Percentiles rank a stretch among this genome's conserved stretches.
Evolutionary conservation across 2,329 filamentous ascomycete genomes (phyloP).

Genomic region (Cladosporium sp.): DNA sequence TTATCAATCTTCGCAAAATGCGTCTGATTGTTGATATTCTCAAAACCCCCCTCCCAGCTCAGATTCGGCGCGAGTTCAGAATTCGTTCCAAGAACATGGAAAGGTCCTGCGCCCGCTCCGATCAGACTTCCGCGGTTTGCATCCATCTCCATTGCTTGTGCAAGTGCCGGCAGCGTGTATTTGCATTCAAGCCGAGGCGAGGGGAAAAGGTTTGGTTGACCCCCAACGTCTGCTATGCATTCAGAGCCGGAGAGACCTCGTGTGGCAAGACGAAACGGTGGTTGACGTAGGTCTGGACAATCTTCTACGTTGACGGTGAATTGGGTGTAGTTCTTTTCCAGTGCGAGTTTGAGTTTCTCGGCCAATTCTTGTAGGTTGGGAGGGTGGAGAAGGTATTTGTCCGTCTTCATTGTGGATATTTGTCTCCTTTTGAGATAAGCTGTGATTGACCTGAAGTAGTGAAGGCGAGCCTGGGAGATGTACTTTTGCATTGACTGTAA

Average conservation of each 20-base stretch:
- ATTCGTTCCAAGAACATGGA: slow-evolving; percentile 26
- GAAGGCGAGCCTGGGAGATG: background rate
- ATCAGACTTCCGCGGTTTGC: slow-evolving; percentile 22
- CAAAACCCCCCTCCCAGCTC: slow-evolving; percentile 22
- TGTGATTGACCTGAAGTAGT: background rate
- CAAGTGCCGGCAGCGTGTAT: slow-evolving; percentile 25
- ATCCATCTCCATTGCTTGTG: slow-evolving; percentile 25
- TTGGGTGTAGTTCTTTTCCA: slow-evolving; percentile 23
- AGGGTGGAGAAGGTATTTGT: slow-evolving; percentile 16
- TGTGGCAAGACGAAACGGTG: slow-evolving; percentile 26
- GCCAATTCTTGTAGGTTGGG: slow-evolving; percentile 25
- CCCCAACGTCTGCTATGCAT: slow-evolving; percentile 28
- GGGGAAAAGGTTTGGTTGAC: slow-evolving; percentile 29
- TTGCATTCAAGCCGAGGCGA: slow-evolving; percentile 26
- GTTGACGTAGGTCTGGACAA: slow-evolving; percentile 26
- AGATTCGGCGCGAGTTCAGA: slow-evolving; percentile 28
- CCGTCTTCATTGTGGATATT: background rate
- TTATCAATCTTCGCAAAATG: slow-evolving; percentile 40
- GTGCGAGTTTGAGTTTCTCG: slow-evolving; percentile 19
- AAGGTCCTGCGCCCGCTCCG: slow-evolving; percentile 29
- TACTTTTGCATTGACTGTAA: background rate
- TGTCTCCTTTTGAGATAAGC: background rate
- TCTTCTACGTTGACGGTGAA: slow-evolving; percentile 18
- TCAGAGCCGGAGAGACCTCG: slow-evolving; percentile 26
- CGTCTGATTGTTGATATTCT: slow-evolving; percentile 23